Conservation (phyloP, 192 early-diverging fungal genomes). For the Rhizophlyctis rosea region DNA sequence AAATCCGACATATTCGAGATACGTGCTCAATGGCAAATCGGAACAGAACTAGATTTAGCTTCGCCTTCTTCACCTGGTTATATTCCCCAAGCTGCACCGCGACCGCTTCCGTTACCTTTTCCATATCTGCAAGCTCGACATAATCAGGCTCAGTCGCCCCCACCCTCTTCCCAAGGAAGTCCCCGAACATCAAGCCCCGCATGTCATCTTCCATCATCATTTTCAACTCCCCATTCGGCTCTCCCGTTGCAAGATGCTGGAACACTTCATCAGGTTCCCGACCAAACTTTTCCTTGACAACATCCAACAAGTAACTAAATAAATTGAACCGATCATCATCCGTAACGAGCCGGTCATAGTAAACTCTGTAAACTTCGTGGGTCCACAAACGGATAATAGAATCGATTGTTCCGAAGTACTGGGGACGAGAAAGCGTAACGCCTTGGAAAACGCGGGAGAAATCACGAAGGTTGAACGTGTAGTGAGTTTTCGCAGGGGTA, state of each 20-base stretch:
- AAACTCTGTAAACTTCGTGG: slow-evolving; percentile 59
- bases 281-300: slow-evolving; percentile 44
- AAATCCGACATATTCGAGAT: slow-evolving; percentile 53
- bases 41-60: slow-evolving; percentile 59
- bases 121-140: slow-evolving; percentile 49
- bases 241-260: slow-evolving; percentile 41
- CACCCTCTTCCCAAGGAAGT: slow-evolving; percentile 41
- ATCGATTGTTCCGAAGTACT: slow-evolving; percentile 35
- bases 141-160: slow-evolving; percentile 42
- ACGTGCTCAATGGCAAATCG: slow-evolving; percentile 66
- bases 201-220: slow-evolving; percentile 61
- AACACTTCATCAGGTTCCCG: slow-evolving; percentile 49
- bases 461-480: slow-evolving; percentile 65
- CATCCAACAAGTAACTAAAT: slow-evolving; percentile 41
- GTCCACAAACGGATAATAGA: slow-evolving; percentile 53
- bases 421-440: slow-evolving; percentile 49
- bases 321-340: slow-evolving; percentile 52
- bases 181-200: slow-evolving; percentile 53
- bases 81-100: slow-evolving; percentile 47
- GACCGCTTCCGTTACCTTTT: slow-evolving; percentile 49
- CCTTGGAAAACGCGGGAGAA: slow-evolving; percentile 60
- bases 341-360: slow-evolving; percentile 55
- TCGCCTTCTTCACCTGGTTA: slow-evolving; percentile 61
- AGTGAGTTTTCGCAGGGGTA: slow-evolving; percentile 65
- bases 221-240: slow-evolving; percentile 30